Base-by-base conservation (phyloP, 2,329 filamentous ascomycete species). In the Botrytis byssoidea region DNA sequence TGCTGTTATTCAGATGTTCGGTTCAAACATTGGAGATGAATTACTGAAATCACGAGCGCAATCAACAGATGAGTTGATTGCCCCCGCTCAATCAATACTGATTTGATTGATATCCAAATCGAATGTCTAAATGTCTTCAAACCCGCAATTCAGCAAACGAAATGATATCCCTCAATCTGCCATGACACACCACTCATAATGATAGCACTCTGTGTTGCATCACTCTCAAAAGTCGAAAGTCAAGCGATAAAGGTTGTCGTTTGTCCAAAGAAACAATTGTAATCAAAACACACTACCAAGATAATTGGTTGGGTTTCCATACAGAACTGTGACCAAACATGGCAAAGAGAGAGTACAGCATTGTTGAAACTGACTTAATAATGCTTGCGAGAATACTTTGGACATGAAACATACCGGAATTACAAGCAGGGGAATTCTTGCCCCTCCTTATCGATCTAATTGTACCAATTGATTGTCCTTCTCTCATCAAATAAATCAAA, bases 51-150 rank as follows among this genome's bases (percentile, higher is more conserved):
- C 12, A 55, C 25, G n/a, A 55, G 48, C 48, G 4, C 3, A 3
- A 16, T 55, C 48, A n/a, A 51, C 25, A 3, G 25, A 55, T 55
- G 5, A n/a, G 25, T n/a, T 4, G 0, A n/a, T n/a, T 55, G 48
- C 48, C 4, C 4, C 5, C 12, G 6, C 48, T n/a, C 48, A 55
- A 16, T n/a, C 12, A 51, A n/a, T 25, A n/a, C 4, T 51, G 0
- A n/a, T n/a, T 51, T 14, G 48, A 12, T 51, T 51, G 48, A 55
- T 55, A 6, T n/a, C 7, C 48, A 55, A n/a, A 55, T 55, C 14
- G 2, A 55, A 7, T 3, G 2, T 16, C 25, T 55, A 55, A n/a
- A 14, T 1, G 25, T n/a, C 5, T 1, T 7, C 3, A n/a, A 16
- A n/a, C 5, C 25, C 2, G 12, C n/a, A 16, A 12, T 7, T 55